phyloP scores from a whole-genome alignment of 768 basidiomycete genomes.

The Pleurotus tuoliensis region DNA sequence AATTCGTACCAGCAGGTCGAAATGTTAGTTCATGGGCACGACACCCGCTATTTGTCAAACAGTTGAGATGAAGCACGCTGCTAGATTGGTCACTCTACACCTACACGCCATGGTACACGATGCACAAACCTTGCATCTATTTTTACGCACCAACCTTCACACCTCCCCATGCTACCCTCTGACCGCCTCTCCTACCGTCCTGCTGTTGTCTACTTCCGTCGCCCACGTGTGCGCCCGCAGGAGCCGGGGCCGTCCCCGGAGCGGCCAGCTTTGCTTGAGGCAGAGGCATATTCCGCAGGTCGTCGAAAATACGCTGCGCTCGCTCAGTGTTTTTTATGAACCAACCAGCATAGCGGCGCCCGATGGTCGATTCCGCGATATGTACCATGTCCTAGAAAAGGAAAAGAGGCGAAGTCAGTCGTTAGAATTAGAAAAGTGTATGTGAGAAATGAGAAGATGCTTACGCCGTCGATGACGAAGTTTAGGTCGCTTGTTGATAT shows the following conservation, averaged over 20 bases:
- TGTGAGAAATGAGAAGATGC: slow-evolving; percentile 18
- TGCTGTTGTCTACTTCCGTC: slow-evolving; percentile 17
- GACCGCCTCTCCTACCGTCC: slow-evolving; percentile 36
- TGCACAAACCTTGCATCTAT: too few species aligned
- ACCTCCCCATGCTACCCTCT: slow-evolving; percentile 62
- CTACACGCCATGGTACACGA: too few species aligned
- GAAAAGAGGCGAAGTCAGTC: background rate
- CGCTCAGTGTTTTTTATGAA: slow-evolving; percentile 96
- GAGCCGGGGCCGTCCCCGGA: slow-evolving; percentile 13
- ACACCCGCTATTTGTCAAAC: too few species aligned
- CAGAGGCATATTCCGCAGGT: slow-evolving; percentile 53
- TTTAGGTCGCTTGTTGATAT: slow-evolving; percentile 92
- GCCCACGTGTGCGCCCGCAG: slow-evolving; percentile 16
- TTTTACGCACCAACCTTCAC: slow-evolving; percentile 29
- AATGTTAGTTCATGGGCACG: too few species aligned
- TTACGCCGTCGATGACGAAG: slow-evolving; percentile 90
- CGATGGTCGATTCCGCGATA: slow-evolving; percentile 91
- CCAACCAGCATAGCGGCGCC: slow-evolving; percentile 92
- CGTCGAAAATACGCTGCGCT: slow-evolving; percentile 82
- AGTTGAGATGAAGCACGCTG: too few species aligned
- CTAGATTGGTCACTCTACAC: too few species aligned
- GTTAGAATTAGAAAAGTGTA: too few species aligned
- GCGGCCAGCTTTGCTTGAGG: slow-evolving; percentile 30
- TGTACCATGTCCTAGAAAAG: slow-evolving; percentile 85
- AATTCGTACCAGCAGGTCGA: too few species aligned